Conservation (phyloP, 768 basidiomycete genomes). For the Mycena venus region DNA sequence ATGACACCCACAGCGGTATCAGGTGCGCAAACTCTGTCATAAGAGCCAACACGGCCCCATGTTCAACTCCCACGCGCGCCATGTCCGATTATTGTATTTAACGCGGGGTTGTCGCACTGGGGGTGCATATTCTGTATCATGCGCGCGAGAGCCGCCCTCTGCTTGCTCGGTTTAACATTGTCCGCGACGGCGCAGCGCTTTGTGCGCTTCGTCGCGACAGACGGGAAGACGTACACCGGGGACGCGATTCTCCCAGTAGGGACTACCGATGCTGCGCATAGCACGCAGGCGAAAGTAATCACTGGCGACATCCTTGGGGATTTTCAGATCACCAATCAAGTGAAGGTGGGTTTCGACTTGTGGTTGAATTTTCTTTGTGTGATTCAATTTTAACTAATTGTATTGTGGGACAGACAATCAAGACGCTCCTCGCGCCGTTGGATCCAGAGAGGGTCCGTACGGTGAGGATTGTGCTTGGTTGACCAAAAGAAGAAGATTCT, state of each 20-base stretch:
- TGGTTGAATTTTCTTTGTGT: background rate
- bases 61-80: background rate
- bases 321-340: conserved; percentile 49
- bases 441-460: conserved; percentile 48
- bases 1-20: background rate
- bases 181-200: conserved; percentile 48
- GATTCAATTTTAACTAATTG: background rate
- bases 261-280: conserved; percentile 48
- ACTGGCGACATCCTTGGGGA: conserved; percentile 52
- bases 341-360: conserved; percentile 43
- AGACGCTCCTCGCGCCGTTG: conserved; percentile 50
- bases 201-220: conserved; percentile 55
- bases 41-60: background rate
- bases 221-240: conserved; percentile 52
- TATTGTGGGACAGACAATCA: conserved; percentile 41
- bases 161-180: conserved; percentile 33
- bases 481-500: background rate
- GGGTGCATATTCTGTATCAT: conserved; percentile 8
- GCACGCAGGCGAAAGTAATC: conserved; percentile 48
- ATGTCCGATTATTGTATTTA: no score
- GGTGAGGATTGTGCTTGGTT: conserved; percentile 28
- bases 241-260: conserved; percentile 51
- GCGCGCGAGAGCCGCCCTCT: conserved; percentile 26
- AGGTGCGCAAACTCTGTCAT: conserved; percentile 2
- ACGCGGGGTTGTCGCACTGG: background rate